Evolutionary conservation across 768 basidiomycete genomes (phyloP), one percentile per base, ranked within the genome.

Genomic region (Boletales sp.): DNA sequence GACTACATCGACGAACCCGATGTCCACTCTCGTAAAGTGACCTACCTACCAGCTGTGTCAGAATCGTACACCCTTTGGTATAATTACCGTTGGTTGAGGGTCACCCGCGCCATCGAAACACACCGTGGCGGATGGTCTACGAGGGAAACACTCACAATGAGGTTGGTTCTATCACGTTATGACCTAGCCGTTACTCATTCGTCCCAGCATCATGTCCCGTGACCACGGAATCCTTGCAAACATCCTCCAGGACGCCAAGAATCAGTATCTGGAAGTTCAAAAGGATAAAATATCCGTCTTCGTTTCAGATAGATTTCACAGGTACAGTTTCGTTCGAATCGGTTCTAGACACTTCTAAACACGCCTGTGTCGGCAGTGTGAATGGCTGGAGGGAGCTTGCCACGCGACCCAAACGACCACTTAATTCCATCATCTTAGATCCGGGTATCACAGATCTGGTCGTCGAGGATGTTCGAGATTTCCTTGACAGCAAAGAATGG

Each of bases 391-490:
- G 71, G 12, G 73, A 73, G 41, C 72, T 83, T 35, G 74, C 79
- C 12, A 74, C 74, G 9, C 78, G 84, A 24, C 76, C 80, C 17
- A 89, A 87, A 61, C 81, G 88, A 5, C 76, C 83, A 10, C 64
- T 87, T 13, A 68, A 70, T 13, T 87, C 87, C 1, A 83, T 90
- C 48, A 77, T 90, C 31, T 70, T 90, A 14, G 85, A 89, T 45
- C 81, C 80, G 9, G 85, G 86, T 0, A 71, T 88, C 41, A 79
- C 81, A 46, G 82, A 88, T 30, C 57, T 80, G 19, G 66, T 91
- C 1, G 61, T 90, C 9, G 73, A 80, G 3, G 90, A 92, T 59
- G 85, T 85, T 9, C 70, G 69, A 8, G 86, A 90, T 57, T 91
- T 91, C 56, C 67, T 90, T 46, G 63, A 65, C 10, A 86, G 82